Evolutionary conservation across 2,329 filamentous ascomycete species (phyloP).

Genomic region (Coniochaeta prunicola): DNA sequence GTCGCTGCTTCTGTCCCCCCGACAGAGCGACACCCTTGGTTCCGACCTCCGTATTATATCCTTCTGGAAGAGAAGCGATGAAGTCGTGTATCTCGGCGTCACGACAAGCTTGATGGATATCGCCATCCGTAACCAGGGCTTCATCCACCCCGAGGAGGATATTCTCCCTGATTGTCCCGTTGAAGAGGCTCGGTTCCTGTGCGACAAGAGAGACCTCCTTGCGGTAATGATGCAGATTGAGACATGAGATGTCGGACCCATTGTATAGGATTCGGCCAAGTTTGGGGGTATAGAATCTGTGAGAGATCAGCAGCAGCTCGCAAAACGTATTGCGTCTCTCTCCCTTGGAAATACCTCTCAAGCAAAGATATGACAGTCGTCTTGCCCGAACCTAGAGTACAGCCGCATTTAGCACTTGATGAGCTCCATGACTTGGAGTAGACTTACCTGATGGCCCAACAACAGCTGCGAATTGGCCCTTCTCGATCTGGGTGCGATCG

Average conservation of each 20-base stretch:
- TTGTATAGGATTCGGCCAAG: conserved; percentile 47
- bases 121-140: conserved; percentile 10
- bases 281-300: conserved; percentile 28
- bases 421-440: neutral
- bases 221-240: conserved; percentile 42
- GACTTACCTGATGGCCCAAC: conserved; percentile 21
- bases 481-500: conserved; percentile 13
- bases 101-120: conserved; percentile 18
- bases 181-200: conserved; percentile 51
- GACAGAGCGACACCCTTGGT: conserved; percentile 55
- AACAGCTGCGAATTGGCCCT: conserved; percentile 23
- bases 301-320: neutral
- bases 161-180: conserved; percentile 32
- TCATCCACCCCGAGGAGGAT: conserved; percentile 20
- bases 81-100: conserved; percentile 22
- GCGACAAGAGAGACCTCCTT: conserved; percentile 51
- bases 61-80: conserved; percentile 30
- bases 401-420: neutral
- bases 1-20: conserved; percentile 63
- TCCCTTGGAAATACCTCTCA: conserved; percentile 13
- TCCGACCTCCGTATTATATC: conserved; percentile 61
- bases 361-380: conserved; percentile 43
- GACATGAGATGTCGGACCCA: conserved; percentile 45
- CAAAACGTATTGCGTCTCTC: neutral
- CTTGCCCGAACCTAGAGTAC: conserved; percentile 21